Base-by-base conservation (phyloP, 768 basidiomycete genomes). In the Collybia mongolica region DNA sequence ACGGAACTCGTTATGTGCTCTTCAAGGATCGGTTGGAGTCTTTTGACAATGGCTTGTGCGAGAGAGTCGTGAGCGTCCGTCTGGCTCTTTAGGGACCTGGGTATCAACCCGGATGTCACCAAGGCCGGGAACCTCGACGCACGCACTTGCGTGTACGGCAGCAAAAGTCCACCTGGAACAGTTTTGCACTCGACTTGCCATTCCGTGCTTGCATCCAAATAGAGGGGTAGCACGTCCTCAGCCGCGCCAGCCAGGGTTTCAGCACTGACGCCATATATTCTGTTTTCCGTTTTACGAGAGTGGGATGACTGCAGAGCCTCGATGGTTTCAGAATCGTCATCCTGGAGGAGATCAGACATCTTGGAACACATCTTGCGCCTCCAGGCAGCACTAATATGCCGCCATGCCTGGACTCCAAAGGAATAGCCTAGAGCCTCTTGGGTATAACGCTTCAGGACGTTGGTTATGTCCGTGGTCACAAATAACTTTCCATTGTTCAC, bases 281-380 rank as follows among this genome's bases (percentile, higher is more conserved):
- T n/a, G 23, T 65, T 62, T 28, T 69, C 67, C 0, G 59, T 64
- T 0, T 39, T 20, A 0, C 43, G 17, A 7, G 38, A 53, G 44
- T 71, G 68, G 0, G 65, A 64, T 18, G 54, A 53, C 51, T 69
- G 67, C 2, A 62, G 52, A 0, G 64, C 59, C 12, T 60, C 51
- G 0, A 65, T 28, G 0, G 58, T 51, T 1, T 61, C 57, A 2
- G 19, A 32, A 0, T 46, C 40, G 1, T 58, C 53, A 1, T 54
- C 49, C 11, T 53, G 28, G 2, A 54, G n/a, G 1, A 51, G 9
- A 0, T 51, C 55, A 1, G 48, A 24, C 5, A 48, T 29, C 15
- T 15, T 49, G 2, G 6, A 9, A 35, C 56, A 54, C 5, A 54
- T 53, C 41, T 58, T 60, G 0, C 59, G 50, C 4, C 55, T 53